Base-by-base conservation (phyloP, 2,329 filamentous ascomycete species). In the Sporothrix schenckii region DNA sequence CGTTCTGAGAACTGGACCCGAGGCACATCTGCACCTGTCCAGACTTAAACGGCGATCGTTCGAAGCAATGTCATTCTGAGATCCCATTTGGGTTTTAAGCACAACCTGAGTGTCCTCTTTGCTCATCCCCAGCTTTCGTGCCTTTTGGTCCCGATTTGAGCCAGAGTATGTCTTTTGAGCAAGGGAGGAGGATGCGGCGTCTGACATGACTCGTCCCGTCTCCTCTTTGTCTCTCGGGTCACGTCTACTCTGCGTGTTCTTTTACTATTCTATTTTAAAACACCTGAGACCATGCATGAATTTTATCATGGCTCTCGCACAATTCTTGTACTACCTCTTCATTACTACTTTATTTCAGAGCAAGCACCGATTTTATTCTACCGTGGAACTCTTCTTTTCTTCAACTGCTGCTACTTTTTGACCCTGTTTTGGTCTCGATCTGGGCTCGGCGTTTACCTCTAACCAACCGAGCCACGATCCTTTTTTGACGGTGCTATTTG, bases 1-100 rank as follows among this genome's bases (percentile, higher is more conserved):
- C 72, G 72, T 10, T 70, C 72, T 2, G 72, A 71, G 41, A 70
- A 72, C 69, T 74, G 72, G 72, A 71, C 71, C 5, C 61, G 71
- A 1, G 69, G 61, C 66, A 11, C 68, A 10, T 41, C 70, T 14
- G 68, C 72, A 19, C 49, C 72, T 4, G 70, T 72, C 6, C 70
- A 73, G 66, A 69, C 70, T 9, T 70, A 54, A 58, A 39, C 16
- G 11, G 41, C 10, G 24, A 16, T 21, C 27, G 14, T 50, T 52
- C n/a, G 9, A 14, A 39, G 11, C 30, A 30, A 27, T 41, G 30
- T 27, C 7, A 41, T 21, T 39, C 11, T 41, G 54, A 58, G 30
- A 21, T 19, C 6, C n/a, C 3, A 39, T 58, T 58, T 39, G n/a
- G 16, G 16, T 27, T n/a, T n/a, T n/a, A 5, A n/a, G 5, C 49